Conservation (phyloP, 179 eudicot species). For the Silene vulgaris region DNA sequence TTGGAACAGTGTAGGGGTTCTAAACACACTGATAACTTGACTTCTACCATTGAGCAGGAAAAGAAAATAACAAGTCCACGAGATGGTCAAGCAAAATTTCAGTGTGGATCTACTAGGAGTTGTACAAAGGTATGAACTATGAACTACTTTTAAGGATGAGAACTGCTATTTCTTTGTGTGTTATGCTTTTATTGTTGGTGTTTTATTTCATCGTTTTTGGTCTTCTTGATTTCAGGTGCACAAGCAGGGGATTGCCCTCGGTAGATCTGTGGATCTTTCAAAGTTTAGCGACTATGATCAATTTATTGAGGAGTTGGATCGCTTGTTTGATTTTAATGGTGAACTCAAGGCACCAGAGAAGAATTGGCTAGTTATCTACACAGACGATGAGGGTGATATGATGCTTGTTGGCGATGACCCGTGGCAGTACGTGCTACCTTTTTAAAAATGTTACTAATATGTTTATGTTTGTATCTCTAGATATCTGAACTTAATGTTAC, state of each 20-base stretch:
- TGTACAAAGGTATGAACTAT: slow-evolving; percentile 62
- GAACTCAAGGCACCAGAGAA: slow-evolving; percentile 57
- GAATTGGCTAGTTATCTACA: slow-evolving; percentile 80
- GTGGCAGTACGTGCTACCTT: slow-evolving; percentile 62
- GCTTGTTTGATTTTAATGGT: slow-evolving; percentile 70
- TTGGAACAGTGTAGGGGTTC: slow-evolving; percentile 44
- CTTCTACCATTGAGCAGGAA: slow-evolving; percentile 43
- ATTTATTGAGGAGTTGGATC: slow-evolving; percentile 70
- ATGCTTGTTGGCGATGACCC: slow-evolving; percentile 99
- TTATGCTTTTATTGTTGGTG: not conserved
- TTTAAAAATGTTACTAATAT: not conserved
- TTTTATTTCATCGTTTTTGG: not conserved
- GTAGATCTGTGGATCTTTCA: slow-evolving; percentile 90
- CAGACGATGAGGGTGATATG: slow-evolving; percentile 96
- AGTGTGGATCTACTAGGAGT: slow-evolving; percentile 60
- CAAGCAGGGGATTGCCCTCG: slow-evolving; percentile 90
- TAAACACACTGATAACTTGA: slow-evolving; percentile 37
- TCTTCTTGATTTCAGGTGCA: slow-evolving; percentile 59
- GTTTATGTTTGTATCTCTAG: not conserved
- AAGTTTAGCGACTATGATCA: slow-evolving; percentile 70
- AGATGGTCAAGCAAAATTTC: slow-evolving; percentile 52
- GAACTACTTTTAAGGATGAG: not conserved
- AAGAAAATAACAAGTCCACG: slow-evolving; percentile 32
- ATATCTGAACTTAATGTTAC: not conserved
- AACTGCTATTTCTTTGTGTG: not conserved